Conservation (phyloP, 805 yeast genomes). For the Citeromyces matritensis region DNA sequence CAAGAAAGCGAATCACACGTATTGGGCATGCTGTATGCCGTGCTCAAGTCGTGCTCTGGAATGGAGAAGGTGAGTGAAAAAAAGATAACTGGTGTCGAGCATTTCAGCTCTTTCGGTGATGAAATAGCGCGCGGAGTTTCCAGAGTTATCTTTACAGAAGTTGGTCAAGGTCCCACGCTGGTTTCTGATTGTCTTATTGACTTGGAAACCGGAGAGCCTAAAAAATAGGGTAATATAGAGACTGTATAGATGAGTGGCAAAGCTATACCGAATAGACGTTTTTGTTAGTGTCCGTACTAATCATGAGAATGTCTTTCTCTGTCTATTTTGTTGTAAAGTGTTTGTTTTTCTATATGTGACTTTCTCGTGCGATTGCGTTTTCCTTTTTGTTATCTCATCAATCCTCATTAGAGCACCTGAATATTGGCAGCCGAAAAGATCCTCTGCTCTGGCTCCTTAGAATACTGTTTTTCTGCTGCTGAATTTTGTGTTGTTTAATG, state of each 20-base stretch:
- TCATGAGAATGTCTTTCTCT: not conserved
- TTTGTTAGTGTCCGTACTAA: not conserved
- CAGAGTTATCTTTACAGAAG: conserved; percentile 68
- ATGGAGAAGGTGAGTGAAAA: conserved; percentile 29
- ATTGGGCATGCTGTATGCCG: conserved; percentile 50
- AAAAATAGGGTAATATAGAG: too few species aligned
- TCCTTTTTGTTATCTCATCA: too few species aligned
- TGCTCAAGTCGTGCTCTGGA: conserved; percentile 47
- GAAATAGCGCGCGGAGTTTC: conserved; percentile 61
- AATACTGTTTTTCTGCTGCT: too few species aligned
- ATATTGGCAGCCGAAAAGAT: too few species aligned
- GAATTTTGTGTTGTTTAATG: too few species aligned
- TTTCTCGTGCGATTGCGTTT: too few species aligned
- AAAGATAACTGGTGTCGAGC: conserved; percentile 6
- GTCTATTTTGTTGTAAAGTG: not conserved
- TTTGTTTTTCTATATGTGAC: too few species aligned
- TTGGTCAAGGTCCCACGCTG: conserved; percentile 77
- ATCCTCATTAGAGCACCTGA: too few species aligned
- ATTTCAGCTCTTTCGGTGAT: conserved; percentile 16
- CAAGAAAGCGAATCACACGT: conserved; percentile 59
- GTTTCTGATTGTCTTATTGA: conserved; percentile 41
- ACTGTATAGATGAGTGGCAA: too few species aligned
- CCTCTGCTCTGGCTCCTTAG: too few species aligned
- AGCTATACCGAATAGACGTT: not conserved
- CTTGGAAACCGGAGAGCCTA: conserved; percentile 46